phyloP scores from a whole-genome alignment of 2,329 filamentous ascomycete genomes.

The Cercospora nicotianae region DNA sequence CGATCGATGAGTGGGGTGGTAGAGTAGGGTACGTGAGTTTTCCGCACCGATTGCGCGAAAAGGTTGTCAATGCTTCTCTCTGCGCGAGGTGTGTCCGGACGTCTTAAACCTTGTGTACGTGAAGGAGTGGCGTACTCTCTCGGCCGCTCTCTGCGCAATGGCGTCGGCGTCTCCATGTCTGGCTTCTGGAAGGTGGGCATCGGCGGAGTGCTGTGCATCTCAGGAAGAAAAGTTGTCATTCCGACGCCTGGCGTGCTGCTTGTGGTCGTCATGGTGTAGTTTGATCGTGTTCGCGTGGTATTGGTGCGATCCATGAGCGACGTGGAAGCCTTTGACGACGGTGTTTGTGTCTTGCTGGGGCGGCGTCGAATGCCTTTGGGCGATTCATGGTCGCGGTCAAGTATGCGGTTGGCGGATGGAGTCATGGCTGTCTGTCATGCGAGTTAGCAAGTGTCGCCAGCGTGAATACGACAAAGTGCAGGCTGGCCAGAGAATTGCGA shows the following conservation, averaged over 20 bases:
- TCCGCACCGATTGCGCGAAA: background rate
- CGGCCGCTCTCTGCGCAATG: conserved; percentile 5
- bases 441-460: conserved; percentile 5
- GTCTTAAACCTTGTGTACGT: background rate
- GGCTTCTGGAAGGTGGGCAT: conserved; percentile 37
- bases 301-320: conserved; percentile 29
- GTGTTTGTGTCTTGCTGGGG: conserved; percentile 23
- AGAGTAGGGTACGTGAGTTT: conserved; percentile 10
- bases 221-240: conserved; percentile 31
- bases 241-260: conserved; percentile 10
- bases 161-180: conserved; percentile 18
- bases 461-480: conserved; percentile 5
- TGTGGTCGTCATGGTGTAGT: conserved; percentile 23
- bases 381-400: conserved; percentile 21
- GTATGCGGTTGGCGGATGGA: conserved; percentile 18
- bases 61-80: background rate
- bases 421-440: conserved; percentile 23
- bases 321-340: conserved; percentile 15
- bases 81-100: background rate
- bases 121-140: conserved; percentile 19
- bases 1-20: conserved; percentile 28
- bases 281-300: conserved; percentile 19
- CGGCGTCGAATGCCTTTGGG: conserved; percentile 22
- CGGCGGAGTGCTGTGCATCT: conserved; percentile 35
- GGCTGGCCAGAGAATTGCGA: conserved; percentile 21